These are phyloP conservation scores for Hypoxylon trugodes DNA, from an alignment of 495 filamentous ascomycete genomes.

Conservation along the genomic window DNA sequence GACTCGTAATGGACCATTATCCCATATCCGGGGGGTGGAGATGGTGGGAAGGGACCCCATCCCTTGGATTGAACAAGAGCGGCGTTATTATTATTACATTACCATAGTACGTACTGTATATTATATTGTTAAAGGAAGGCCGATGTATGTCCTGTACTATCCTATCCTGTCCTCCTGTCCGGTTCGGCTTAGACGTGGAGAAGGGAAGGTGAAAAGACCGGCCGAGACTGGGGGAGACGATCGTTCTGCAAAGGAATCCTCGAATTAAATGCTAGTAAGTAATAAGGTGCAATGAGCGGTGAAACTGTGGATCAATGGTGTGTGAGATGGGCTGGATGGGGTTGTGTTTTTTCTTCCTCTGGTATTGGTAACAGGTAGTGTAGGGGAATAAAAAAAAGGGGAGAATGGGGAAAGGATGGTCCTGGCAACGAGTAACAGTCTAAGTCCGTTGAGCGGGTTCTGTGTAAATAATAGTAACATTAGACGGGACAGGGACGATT, in stretches of 20 bases:
- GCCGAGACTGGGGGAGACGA: constrained; percentile 39
- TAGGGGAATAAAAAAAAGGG: constrained; percentile 1
- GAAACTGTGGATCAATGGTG: constrained; percentile 40
- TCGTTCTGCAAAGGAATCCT: constrained; percentile 31
- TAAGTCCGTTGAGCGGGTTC: constrained; percentile 3
- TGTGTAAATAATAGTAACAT: not conserved
- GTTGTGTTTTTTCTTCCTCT: too few species aligned
- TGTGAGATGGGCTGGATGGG: constrained; percentile 19
- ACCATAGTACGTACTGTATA: not conserved
- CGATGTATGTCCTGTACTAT: too few species aligned
- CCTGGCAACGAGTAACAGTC: constrained; percentile 9
- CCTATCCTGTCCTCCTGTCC: too few species aligned
- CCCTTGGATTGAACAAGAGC: constrained; percentile 29
- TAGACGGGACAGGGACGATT: not conserved
- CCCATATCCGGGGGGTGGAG: constrained; percentile 30
- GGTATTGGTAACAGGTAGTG: constrained; percentile 32
- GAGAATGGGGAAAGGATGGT: not conserved
- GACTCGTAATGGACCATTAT: constrained; percentile 35
- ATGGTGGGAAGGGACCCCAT: constrained; percentile 16
- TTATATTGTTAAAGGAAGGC: constrained; percentile 8
- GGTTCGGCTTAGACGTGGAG: constrained; percentile 25
- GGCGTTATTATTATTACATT: constrained; percentile 26
- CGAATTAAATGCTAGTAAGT: constrained; percentile 30
- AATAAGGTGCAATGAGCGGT: constrained; percentile 38
- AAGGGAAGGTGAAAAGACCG: constrained; percentile 37